phyloP scores from a whole-genome alignment of 441 rosid genomes.

The Sinapis alba region DNA sequence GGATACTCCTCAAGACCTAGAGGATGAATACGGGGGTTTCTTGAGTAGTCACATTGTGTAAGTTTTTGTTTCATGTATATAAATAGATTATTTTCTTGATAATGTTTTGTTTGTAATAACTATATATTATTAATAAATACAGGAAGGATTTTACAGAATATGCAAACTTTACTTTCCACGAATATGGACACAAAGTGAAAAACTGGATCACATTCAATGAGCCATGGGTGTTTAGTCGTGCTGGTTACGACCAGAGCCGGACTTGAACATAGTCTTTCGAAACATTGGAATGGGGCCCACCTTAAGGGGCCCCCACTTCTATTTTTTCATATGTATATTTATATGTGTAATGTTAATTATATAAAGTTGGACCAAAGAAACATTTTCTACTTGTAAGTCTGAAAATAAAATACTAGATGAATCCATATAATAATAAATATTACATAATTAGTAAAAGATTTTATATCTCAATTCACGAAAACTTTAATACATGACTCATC shows the following conservation, averaged over 20 bases:
- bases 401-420: too few relatives aligned
- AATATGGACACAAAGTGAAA: conserved; percentile 50
- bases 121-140: not conserved
- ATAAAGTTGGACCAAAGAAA: too few relatives aligned
- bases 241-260: conserved; percentile 44
- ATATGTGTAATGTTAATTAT: too few relatives aligned
- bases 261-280: too few relatives aligned
- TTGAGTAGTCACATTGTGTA: conserved; percentile 39
- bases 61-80: conserved; percentile 8
- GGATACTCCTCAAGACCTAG: conserved; percentile 42
- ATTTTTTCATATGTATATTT: too few relatives aligned
- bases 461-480: too few relatives aligned
- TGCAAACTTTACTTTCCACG: conserved; percentile 43
- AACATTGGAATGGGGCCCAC: too few relatives aligned
- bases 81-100: not conserved
- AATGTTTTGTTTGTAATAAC: not conserved
- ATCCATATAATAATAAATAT: too few relatives aligned
- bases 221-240: conserved; percentile 30
- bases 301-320: too few relatives aligned
- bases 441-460: too few relatives aligned
- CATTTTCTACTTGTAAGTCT: too few relatives aligned
- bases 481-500: too few relatives aligned
- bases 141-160: conserved; percentile 40
- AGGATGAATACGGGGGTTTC: conserved; percentile 44
- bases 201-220: conserved; percentile 52